Percentiles rank a stretch among this genome's conserved stretches.
Conservation (phyloP, 306 rosid genomes). For the Casuarina cunninghamiana region DNA sequence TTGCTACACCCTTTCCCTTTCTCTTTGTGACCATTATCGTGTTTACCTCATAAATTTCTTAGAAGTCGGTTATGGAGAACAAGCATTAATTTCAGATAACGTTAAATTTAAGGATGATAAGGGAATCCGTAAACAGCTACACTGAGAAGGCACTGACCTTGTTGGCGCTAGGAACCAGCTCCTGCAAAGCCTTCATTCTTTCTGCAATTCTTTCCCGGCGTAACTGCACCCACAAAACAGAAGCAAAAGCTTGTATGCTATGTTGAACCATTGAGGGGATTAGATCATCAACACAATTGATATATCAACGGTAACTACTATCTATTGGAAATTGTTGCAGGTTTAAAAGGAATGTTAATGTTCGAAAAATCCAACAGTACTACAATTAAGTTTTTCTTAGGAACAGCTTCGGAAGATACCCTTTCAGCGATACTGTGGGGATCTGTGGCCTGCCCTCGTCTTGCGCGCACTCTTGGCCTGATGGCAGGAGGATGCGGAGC, state of each 20-base stretch:
- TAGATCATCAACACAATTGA: neutral
- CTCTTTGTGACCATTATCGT: neutral
- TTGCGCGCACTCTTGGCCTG: conserved; percentile 92
- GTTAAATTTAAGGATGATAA: neutral
- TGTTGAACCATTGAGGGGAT: neutral
- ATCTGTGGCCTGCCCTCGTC: conserved; percentile 98
- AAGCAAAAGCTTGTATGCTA: neutral
- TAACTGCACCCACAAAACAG: conserved; percentile 50
- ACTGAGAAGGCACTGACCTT: conserved; percentile 56
- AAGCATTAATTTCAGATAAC: neutral
- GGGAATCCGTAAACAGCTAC: neutral
- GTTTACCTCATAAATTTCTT: neutral
- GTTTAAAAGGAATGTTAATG: neutral
- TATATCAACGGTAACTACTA: neutral
- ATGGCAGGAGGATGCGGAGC: conserved; percentile 59
- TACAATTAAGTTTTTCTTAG: conserved; percentile 2
- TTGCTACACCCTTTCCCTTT: neutral
- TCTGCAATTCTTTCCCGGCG: conserved; percentile 99
- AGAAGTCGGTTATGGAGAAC: neutral
- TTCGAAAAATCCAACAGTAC: neutral
- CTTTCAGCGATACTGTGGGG: conserved; percentile 98
- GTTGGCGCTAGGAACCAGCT: conserved; percentile 87
- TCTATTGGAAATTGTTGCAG: neutral
- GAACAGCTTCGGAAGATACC: conserved; percentile 37
- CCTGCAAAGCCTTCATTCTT: conserved; percentile 99